These are phyloP conservation scores for Onygenales sp. DNA, from an alignment of 2,329 filamentous ascomycete genomes.

Conservation along the genomic window DNA sequence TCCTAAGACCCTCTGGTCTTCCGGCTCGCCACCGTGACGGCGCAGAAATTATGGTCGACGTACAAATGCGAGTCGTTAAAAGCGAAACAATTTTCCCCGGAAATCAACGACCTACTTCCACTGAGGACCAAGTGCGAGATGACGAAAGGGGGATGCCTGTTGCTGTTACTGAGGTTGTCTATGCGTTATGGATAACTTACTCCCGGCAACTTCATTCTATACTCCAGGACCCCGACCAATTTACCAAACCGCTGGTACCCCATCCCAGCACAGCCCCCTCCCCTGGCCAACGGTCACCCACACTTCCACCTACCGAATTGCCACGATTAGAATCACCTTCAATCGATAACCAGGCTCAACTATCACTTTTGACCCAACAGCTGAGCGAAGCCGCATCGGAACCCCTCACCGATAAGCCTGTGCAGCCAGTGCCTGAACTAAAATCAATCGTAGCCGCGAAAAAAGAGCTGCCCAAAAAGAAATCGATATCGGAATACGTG, in stretches of 20 bases:
- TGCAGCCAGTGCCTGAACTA: slow-evolving; percentile 26
- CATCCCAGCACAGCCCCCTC: slow-evolving; percentile 62
- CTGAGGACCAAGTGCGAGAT: slow-evolving; percentile 51
- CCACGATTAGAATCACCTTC: slow-evolving; percentile 17
- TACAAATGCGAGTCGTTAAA: slow-evolving; percentile 93
- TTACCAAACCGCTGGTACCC: slow-evolving; percentile 46
- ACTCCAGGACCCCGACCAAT: slow-evolving; percentile 50
- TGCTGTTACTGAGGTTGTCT: slow-evolving; percentile 70
- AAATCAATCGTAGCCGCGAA: slow-evolving; percentile 11
- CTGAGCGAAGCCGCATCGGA: slow-evolving; percentile 41
- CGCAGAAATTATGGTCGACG: slow-evolving; percentile 82
- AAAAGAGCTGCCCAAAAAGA: slow-evolving; percentile 49
- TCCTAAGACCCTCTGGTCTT: slow-evolving; percentile 75
- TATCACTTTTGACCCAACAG: slow-evolving; percentile 43
- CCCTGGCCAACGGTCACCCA: slow-evolving; percentile 55
- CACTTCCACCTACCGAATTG: slow-evolving; percentile 20
- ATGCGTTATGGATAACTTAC: slow-evolving; percentile 95
- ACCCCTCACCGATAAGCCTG: slow-evolving; percentile 32
- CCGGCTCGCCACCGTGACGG: slow-evolving; percentile 83
- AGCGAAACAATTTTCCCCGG: slow-evolving; percentile 61
- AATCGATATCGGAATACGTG: slow-evolving; percentile 78
- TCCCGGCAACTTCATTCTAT: slow-evolving; percentile 81
- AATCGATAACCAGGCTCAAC: slow-evolving; percentile 28
- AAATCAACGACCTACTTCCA: slow-evolving; percentile 54
- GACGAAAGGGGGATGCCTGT: slow-evolving; percentile 32